Conservation (phyloP, 345 rosid genomes). For the Arabis alpina region DNA sequence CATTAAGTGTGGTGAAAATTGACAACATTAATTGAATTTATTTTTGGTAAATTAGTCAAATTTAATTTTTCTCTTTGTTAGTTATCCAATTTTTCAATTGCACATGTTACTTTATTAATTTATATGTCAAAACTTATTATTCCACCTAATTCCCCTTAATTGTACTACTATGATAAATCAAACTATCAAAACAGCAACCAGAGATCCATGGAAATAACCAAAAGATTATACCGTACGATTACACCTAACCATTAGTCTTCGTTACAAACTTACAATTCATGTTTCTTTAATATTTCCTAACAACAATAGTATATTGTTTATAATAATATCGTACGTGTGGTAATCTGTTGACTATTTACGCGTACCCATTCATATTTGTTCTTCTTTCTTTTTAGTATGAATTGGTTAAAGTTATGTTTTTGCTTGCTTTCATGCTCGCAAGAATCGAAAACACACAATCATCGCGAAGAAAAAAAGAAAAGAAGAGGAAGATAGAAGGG, state of each 20-base stretch:
- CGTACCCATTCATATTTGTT: conserved; percentile 21
- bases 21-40: too few relatives aligned
- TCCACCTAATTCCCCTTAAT: too few relatives aligned
- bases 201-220: conserved; percentile 32
- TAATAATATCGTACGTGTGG: conserved; percentile 35
- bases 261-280: conserved; percentile 36
- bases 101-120: too few relatives aligned
- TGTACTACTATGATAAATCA: conserved; percentile 5
- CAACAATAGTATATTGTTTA: conserved; percentile 26
- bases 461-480: conserved; percentile 19
- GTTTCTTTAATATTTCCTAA: conserved; percentile 31
- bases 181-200: conserved; percentile 9
- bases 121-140: too few relatives aligned
- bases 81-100: too few relatives aligned
- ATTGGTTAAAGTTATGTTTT: conserved; percentile 35
- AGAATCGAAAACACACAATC: conserved; percentile 39
- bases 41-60: too few relatives aligned
- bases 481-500: conserved; percentile 1
- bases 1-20: too few relatives aligned
- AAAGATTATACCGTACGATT: conserved; percentile 31
- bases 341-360: conserved; percentile 31
- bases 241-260: conserved; percentile 22
- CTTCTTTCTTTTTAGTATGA: too few relatives aligned
- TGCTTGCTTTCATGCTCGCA: conserved; percentile 42
- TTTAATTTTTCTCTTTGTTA: too few relatives aligned